Conservation (phyloP, 2,329 filamentous ascomycete species). For the Amylocarpus encephaloides region DNA sequence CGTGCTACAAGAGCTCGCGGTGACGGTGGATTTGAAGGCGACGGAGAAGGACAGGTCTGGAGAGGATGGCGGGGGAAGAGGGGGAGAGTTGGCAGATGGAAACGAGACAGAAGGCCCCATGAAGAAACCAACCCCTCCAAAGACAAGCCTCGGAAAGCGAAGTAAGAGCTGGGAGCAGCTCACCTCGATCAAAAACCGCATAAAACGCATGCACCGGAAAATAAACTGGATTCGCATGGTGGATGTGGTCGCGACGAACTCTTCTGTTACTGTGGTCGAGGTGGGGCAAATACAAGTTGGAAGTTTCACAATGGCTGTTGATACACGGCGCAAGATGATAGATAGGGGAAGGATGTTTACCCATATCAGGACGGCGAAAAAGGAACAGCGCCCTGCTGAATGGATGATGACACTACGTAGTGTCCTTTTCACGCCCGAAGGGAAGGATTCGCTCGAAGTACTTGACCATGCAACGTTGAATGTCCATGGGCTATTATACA, state of each 20-base stretch:
- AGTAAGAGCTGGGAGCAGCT: constrained; percentile 77
- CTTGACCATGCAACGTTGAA: constrained; percentile 85
- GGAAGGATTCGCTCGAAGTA: constrained; percentile 77
- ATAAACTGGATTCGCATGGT: constrained; percentile 86
- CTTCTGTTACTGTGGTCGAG: constrained; percentile 68
- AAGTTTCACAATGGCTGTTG: constrained; percentile 76
- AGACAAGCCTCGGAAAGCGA: constrained; percentile 36
- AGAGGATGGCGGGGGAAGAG: constrained; percentile 19
- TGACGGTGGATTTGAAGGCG: constrained; percentile 72
- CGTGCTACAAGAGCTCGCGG: constrained; percentile 74
- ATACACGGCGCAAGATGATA: constrained; percentile 86
- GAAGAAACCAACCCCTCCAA: constrained; percentile 17
- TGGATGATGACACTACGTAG: constrained; percentile 87
- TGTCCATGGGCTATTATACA: constrained; percentile 84
- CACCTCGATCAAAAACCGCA: constrained; percentile 71
- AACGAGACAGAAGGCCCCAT: constrained; percentile 16
- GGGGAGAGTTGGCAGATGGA: constrained; percentile 23
- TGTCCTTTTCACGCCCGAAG: constrained; percentile 81
- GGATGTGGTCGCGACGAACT: constrained; percentile 79
- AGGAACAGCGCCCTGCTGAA: constrained; percentile 71
- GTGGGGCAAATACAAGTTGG: constrained; percentile 83
- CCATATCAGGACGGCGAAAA: constrained; percentile 60
- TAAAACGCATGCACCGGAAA: constrained; percentile 80
- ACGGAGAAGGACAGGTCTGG: constrained; percentile 43
- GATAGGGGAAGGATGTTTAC: constrained; percentile 86